These are phyloP conservation scores for Gracilaria vermiculophylla DNA, from an alignment of 23 red algal genomes.

Conservation along the genomic window DNA sequence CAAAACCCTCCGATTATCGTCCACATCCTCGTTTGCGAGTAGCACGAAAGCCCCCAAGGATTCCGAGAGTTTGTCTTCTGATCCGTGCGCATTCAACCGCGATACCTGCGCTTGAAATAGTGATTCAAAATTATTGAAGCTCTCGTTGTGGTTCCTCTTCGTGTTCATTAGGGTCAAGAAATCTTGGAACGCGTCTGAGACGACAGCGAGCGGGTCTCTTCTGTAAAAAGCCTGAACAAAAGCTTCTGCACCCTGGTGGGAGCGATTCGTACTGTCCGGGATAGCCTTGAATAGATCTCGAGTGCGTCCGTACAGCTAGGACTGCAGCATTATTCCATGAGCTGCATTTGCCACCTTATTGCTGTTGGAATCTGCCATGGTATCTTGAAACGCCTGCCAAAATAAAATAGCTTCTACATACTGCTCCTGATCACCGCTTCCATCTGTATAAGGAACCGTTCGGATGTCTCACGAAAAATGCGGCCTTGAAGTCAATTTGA, in stretches of 20 bases:
- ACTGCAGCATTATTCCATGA: background rate
- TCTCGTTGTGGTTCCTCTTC: background rate
- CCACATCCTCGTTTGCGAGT: background rate
- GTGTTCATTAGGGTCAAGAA: background rate
- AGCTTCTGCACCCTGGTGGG: background rate
- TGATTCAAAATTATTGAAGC: conserved; percentile 8
- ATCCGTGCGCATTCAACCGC: background rate
- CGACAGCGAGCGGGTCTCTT: background rate
- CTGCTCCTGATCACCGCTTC: too few species aligned
- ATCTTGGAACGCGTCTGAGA: background rate
- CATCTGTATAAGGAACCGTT: too few species aligned
- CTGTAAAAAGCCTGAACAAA: background rate
- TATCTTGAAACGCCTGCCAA: too few species aligned
- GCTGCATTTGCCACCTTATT: too few species aligned
- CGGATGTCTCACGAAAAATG: too few species aligned
- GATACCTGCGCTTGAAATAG: background rate
- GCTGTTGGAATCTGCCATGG: too few species aligned
- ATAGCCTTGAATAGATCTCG: background rate
- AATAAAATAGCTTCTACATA: too few species aligned
- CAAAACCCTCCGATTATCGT: background rate
- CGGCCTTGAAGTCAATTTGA: too few species aligned
- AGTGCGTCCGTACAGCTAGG: background rate
- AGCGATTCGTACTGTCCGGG: background rate
- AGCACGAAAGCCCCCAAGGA: background rate
- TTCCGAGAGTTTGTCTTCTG: background rate